These are phyloP conservation scores for Cadophora luteo-olivacea DNA, from an alignment of 2,329 filamentous ascomycete genomes.

Conservation along the genomic window DNA sequence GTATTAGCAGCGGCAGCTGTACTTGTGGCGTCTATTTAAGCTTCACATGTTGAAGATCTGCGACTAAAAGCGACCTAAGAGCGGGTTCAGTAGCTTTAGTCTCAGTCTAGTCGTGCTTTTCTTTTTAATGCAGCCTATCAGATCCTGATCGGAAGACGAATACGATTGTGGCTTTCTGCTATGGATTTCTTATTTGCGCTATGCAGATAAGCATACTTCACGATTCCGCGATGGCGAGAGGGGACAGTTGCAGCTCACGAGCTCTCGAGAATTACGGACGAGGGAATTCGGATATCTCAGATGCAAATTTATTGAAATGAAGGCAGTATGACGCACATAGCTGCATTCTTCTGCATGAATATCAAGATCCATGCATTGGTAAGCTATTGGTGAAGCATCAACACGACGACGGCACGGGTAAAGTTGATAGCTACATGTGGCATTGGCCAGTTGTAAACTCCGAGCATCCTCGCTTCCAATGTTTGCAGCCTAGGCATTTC, in stretches of 20 bases:
- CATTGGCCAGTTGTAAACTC: not conserved
- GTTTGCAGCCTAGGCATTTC: not conserved
- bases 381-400: not conserved
- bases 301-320: not conserved
- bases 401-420: slow-evolving; percentile 8
- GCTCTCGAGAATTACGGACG: not conserved
- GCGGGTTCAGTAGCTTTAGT: not conserved
- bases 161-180: not conserved
- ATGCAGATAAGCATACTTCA: not conserved
- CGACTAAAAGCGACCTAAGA: not conserved
- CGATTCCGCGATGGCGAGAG: too few species aligned
- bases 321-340: not conserved
- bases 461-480: not conserved
- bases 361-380: not conserved
- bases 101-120: not conserved
- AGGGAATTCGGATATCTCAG: not conserved
- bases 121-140: not conserved
- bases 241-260: too few species aligned
- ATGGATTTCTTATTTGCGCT: not conserved
- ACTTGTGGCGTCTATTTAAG: not conserved
- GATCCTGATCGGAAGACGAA: not conserved
- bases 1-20: not conserved
- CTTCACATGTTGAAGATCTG: not conserved
- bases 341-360: not conserved
- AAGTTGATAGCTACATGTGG: not conserved